phyloP scores from a whole-genome alignment of 371 early-diverging fungal species.

The Lichtheimia ramosa region DNA sequence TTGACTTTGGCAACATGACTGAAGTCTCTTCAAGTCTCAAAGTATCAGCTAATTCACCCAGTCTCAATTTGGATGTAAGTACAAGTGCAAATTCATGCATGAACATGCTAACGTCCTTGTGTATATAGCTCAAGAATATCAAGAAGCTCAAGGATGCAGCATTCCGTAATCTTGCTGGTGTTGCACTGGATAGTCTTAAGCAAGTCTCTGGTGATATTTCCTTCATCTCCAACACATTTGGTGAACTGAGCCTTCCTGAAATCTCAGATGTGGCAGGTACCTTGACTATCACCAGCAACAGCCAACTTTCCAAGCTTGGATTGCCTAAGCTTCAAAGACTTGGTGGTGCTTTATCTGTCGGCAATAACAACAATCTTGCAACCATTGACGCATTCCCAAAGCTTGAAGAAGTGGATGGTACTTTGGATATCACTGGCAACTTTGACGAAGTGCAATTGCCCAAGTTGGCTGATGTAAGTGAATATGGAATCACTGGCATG shows the following conservation, averaged over 20 bases:
- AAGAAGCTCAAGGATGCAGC: constrained; percentile 32
- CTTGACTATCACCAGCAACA: constrained; percentile 47
- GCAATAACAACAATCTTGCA: constrained; percentile 41
- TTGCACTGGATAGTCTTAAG: constrained; percentile 32
- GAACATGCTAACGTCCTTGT: neutral
- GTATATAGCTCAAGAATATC: constrained; percentile 29
- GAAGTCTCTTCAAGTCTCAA: constrained; percentile 28
- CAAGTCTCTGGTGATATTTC: constrained; percentile 43
- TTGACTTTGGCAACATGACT: constrained; percentile 35
- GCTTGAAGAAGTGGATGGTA: constrained; percentile 50
- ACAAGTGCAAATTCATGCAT: neutral
- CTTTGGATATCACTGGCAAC: constrained; percentile 47
- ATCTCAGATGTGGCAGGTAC: constrained; percentile 44
- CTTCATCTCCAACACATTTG: constrained; percentile 48
- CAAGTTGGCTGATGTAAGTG: constrained; percentile 31
- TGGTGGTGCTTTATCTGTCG: constrained; percentile 53
- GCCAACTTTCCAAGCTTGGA: constrained; percentile 35
- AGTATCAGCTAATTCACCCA: constrained; percentile 47
- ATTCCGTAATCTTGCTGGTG: constrained; percentile 38
- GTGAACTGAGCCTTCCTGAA: constrained; percentile 26
- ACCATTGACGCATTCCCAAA: constrained; percentile 37
- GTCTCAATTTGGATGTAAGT: constrained; percentile 31
- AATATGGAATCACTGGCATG: too few relatives aligned
- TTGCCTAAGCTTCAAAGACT: constrained; percentile 41
- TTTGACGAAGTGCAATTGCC: constrained; percentile 46